Evolutionary conservation across 2,329 filamentous ascomycete genomes (phyloP).

Genomic region (Sarocladium strictum): DNA sequence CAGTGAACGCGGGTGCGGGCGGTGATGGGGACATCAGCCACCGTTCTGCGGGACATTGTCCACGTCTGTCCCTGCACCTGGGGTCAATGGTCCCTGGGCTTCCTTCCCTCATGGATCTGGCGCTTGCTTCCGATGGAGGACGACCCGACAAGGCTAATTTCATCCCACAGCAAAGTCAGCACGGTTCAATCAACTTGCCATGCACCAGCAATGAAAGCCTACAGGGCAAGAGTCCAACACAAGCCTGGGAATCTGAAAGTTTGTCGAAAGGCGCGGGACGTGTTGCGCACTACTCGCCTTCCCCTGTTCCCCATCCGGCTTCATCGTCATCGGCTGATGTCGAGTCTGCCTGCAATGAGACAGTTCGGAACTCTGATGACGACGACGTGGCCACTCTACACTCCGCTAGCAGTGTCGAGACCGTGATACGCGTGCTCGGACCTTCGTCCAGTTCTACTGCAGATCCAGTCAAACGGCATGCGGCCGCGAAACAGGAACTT

Average conservation of each 20-base stretch:
- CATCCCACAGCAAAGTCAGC: neutral
- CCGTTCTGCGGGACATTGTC: neutral
- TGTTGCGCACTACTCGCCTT: neutral
- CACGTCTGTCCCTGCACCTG: constrained; percentile 10
- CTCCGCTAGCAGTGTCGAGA: neutral
- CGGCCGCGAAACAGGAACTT: too few relatives aligned
- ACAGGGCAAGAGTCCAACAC: too few relatives aligned
- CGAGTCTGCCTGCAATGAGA: too few relatives aligned
- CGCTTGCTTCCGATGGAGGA: neutral
- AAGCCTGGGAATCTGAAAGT: too few relatives aligned
- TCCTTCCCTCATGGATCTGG: constrained; percentile 7
- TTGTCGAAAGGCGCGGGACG: too few relatives aligned
- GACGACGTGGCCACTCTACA: neutral
- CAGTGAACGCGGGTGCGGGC: neutral
- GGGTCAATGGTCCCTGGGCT: neutral
- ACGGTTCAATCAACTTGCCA: too few relatives aligned
- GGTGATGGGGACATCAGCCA: neutral
- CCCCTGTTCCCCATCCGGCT: neutral
- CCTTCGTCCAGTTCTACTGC: too few relatives aligned
- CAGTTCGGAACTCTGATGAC: neutral
- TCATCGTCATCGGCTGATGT: neutral
- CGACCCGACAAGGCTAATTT: neutral
- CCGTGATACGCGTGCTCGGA: neutral
- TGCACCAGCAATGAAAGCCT: too few relatives aligned
- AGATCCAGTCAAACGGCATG: too few relatives aligned